Conservation (phyloP, 129 eudicot species). For the Tagetes erecta region DNA sequence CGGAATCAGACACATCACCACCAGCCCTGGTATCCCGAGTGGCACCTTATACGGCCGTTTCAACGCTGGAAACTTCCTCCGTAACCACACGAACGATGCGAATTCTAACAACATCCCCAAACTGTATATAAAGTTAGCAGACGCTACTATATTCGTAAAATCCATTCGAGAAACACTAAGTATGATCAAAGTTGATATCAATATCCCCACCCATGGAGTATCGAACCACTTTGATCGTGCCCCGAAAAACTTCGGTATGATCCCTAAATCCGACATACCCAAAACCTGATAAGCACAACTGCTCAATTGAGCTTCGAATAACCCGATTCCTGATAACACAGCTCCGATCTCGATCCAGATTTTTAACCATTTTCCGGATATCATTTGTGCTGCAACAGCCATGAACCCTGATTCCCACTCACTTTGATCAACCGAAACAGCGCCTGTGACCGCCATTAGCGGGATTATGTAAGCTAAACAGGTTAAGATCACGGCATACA, state of each 20-base stretch:
- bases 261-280: conserved; percentile 58
- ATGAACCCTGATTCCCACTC: conserved; percentile 54
- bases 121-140: conserved; percentile 55
- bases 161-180: conserved; percentile 37
- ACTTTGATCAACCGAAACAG: conserved; percentile 44
- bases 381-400: conserved; percentile 48
- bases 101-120: conserved; percentile 63
- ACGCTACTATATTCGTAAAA: conserved; percentile 43
- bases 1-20: conserved; percentile 55
- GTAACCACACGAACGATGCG: conserved; percentile 48
- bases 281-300: conserved; percentile 51
- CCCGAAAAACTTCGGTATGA: conserved; percentile 48
- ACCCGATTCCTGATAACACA: conserved; percentile 46
- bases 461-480: conserved; percentile 21
- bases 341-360: conserved; percentile 65
- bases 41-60: conserved; percentile 54
- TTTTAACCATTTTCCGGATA: conserved; percentile 57
- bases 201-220: conserved; percentile 63
- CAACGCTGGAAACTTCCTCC: conserved; percentile 43
- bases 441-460: conserved; percentile 52
- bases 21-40: conserved; percentile 43
- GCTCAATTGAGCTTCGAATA: conserved; percentile 55
- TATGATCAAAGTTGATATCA: conserved; percentile 36
- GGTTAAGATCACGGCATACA: no score
- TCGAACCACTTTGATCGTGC: conserved; percentile 49